These are phyloP conservation scores for Phytophthora nicotianae DNA, from an alignment of 352 stramenopile genomes.

Conservation along the genomic window DNA sequence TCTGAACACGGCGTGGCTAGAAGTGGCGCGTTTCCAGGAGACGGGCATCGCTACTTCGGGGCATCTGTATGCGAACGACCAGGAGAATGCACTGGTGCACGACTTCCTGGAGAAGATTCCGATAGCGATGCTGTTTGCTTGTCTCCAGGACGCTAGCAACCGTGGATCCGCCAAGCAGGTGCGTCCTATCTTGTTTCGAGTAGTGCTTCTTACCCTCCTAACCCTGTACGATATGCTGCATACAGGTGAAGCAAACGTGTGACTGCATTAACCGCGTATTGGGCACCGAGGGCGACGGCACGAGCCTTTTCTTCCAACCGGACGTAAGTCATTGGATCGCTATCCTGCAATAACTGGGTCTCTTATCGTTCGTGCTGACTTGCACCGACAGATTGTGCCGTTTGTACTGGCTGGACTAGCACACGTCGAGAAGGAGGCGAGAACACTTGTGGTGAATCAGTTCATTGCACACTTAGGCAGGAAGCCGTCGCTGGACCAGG, in stretches of 20 bases:
- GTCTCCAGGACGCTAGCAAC: slow-evolving; percentile 82
- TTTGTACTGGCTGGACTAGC: slow-evolving; percentile 74
- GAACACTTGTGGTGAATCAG: slow-evolving; percentile 72
- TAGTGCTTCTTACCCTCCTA: not conserved
- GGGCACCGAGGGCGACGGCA: slow-evolving; percentile 49
- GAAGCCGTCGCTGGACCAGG: slow-evolving; percentile 55
- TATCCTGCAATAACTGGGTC: slow-evolving; percentile 7
- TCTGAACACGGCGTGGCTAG: slow-evolving; percentile 50
- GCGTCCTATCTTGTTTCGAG: not conserved
- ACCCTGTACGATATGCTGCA: not conserved
- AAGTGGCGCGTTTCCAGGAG: slow-evolving; percentile 72
- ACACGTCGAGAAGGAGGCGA: slow-evolving; percentile 65
- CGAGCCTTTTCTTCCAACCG: slow-evolving; percentile 71
- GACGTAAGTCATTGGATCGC: slow-evolving; percentile 41
- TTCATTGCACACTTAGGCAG: slow-evolving; percentile 67
- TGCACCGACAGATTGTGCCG: slow-evolving; percentile 56
- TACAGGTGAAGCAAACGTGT: slow-evolving; percentile 74
- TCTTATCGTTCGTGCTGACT: slow-evolving; percentile 4
- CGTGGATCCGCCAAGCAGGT: slow-evolving; percentile 65
- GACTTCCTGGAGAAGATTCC: slow-evolving; percentile 74
- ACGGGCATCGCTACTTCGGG: slow-evolving; percentile 57
- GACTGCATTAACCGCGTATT: slow-evolving; percentile 82
- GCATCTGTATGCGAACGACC: slow-evolving; percentile 38
- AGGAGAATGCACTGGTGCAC: slow-evolving; percentile 61
- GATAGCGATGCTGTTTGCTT: slow-evolving; percentile 67